These are phyloP conservation scores for Spergularia azorica DNA, from an alignment of 179 eudicot genomes.

Conservation along the genomic window DNA sequence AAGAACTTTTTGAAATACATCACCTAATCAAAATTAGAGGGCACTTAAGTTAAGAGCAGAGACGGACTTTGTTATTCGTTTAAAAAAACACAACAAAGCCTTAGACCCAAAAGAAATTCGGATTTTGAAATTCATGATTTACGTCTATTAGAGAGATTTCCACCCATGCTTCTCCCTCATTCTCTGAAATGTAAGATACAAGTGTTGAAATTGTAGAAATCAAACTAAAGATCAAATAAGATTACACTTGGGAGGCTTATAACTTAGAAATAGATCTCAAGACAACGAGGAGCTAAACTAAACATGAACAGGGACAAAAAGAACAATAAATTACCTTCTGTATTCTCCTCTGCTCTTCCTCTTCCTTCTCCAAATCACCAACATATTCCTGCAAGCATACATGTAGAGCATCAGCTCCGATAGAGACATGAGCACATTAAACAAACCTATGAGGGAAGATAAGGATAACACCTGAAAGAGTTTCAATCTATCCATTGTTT, in stretches of 20 bases:
- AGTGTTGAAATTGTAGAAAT: too few relatives aligned
- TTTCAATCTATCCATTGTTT: conserved; percentile 84
- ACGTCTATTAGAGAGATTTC: too few relatives aligned
- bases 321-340: conserved; percentile 51
- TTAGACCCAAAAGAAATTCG: too few relatives aligned
- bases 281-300: background rate
- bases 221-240: too few relatives aligned
- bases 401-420: conserved; percentile 20
- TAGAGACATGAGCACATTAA: background rate
- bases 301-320: background rate
- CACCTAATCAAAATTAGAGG: too few relatives aligned
- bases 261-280: too few relatives aligned
- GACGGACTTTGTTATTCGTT: too few relatives aligned
- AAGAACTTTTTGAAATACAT: too few relatives aligned
- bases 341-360: conserved; percentile 88
- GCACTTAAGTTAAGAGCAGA: too few relatives aligned
- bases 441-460: background rate
- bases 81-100: too few relatives aligned
- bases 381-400: conserved; percentile 68
- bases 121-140: too few relatives aligned
- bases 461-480: conserved; percentile 67
- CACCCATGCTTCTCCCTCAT: background rate
- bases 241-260: too few relatives aligned
- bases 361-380: conserved; percentile 90
- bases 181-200: background rate